Evolutionary conservation across 352 stramenopile species (phyloP), one percentile per base, ranked within the genome.

Genomic region (Globisporangium apiculatum): DNA sequence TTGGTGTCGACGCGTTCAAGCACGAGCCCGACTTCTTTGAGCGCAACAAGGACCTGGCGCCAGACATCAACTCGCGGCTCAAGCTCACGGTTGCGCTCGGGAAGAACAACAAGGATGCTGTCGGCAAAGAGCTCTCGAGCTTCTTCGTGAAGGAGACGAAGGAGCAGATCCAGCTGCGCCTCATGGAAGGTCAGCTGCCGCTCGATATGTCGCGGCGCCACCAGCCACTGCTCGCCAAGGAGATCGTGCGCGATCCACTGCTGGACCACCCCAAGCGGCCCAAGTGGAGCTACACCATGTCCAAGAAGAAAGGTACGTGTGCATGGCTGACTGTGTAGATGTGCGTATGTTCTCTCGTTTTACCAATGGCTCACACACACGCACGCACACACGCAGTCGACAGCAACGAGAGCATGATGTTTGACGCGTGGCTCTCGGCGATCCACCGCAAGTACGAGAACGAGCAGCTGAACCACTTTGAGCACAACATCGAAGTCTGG

Each of bases 131-230:
- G 62, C 72, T 94, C 11, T 91, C 83, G 45, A 88, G 79, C 57
- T 94, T 87, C 57, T 94, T 94, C 42, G 83, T 91, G 15, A 94
- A 90, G 53, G 83, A 94, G 64, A 89, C 81, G 31, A 91, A 91
- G 59, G 83, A 94, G 67, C 81, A 94, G 64, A 91, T 94, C 50
- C 81, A 94, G 52, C 38, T 91, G 67, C 76, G 83, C 51, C 75
- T 94, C 17, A 89, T 91, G 81, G 83, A 94, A 64, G 83, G 83
- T 35, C 83, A 94, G 54, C 57, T 79, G 47, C 75, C 81, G 42
- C 54, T 94, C 49, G 71, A 87, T 49, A 55, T 90, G 45, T 55
- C 59, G 6, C 75, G 74, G 45, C 76, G 83, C 48, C 65, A 65
- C 58, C 79, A 69, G 18, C 81, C 79, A 9, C 53, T 94, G 43